phyloP scores from a whole-genome alignment of 164 flowering plant species.

The Piper longum region DNA sequence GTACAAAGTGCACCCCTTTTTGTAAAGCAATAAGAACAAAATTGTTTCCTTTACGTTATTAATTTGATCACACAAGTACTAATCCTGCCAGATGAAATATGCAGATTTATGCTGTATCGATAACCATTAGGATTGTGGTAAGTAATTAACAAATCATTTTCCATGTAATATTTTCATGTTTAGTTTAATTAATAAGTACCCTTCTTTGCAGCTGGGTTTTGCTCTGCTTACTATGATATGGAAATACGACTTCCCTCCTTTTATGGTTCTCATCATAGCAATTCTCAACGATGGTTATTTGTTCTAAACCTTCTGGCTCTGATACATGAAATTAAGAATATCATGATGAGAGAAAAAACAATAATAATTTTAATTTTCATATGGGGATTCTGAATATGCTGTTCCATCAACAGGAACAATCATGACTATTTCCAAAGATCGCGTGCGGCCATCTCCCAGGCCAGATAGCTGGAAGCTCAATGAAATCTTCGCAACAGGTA shows the following conservation, averaged over 20 bases:
- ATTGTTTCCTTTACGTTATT: too few species aligned
- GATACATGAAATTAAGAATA: too few species aligned
- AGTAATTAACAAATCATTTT: conserved; percentile 9
- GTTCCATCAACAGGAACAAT: conserved; percentile 45
- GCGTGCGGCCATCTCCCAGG: conserved; percentile 54
- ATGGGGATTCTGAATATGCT: too few species aligned
- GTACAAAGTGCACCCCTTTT: neutral
- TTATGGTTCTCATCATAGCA: conserved; percentile 62
- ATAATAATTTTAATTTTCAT: too few species aligned
- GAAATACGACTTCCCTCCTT: conserved; percentile 92
- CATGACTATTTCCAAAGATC: conserved; percentile 59
- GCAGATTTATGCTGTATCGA: conserved; percentile 94
- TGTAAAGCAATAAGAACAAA: too few species aligned
- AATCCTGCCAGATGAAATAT: conserved; percentile 7
- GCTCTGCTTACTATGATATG: conserved; percentile 70
- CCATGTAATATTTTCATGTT: neutral
- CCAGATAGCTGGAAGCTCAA: conserved; percentile 88
- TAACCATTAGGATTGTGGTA: conserved; percentile 92
- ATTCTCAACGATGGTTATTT: too few species aligned
- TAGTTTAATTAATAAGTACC: too few species aligned
- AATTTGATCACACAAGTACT: neutral
- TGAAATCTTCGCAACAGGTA: conserved; percentile 79
- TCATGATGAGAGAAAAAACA: too few species aligned
- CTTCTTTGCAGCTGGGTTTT: conserved; percentile 61
- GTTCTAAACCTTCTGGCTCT: too few species aligned